Conservation (phyloP, 352 stramenopile species). For the Lagenidium giganteum region DNA sequence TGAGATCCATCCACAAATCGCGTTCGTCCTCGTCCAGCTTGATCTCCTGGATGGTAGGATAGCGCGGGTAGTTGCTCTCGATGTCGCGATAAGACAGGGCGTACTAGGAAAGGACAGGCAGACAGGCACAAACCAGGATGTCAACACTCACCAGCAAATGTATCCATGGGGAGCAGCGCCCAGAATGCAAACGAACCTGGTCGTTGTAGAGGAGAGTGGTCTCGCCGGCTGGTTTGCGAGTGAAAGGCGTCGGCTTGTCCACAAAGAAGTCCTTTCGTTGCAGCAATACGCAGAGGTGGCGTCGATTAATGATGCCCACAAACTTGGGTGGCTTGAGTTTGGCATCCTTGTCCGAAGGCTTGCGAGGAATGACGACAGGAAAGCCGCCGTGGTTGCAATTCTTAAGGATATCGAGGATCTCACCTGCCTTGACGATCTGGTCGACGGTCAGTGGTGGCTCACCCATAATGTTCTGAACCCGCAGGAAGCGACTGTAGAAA, state of each 20-base stretch:
- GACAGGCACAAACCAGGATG: not conserved
- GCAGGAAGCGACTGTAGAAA: constrained; percentile 69
- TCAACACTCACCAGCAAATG: not conserved
- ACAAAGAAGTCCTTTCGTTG: constrained; percentile 85
- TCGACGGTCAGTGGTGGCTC: constrained; percentile 46
- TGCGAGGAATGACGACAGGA: constrained; percentile 52
- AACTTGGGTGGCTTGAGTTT: constrained; percentile 44
- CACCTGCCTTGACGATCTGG: constrained; percentile 71
- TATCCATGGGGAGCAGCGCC: too few species aligned
- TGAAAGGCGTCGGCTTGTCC: constrained; percentile 74
- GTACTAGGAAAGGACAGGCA: constrained; percentile 23
- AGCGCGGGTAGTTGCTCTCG: constrained; percentile 80
- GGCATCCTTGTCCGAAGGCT: constrained; percentile 26
- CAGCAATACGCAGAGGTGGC: constrained; percentile 72
- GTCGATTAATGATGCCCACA: constrained; percentile 67
- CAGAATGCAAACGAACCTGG: constrained; percentile 36
- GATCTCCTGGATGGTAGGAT: constrained; percentile 76
- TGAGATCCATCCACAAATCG: constrained; percentile 90
- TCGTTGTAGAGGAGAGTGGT: constrained; percentile 84
- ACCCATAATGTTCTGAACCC: constrained; percentile 80
- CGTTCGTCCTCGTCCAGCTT: constrained; percentile 90
- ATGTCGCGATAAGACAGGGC: constrained; percentile 81
- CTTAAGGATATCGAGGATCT: constrained; percentile 76
- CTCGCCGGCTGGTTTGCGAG: constrained; percentile 63
- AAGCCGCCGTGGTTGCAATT: constrained; percentile 70